Percentiles rank a stretch among this genome's conserved stretches.
phyloP scores from a whole-genome alignment of 2,329 filamentous ascomycete genomes.

The Fusarium sp. region DNA sequence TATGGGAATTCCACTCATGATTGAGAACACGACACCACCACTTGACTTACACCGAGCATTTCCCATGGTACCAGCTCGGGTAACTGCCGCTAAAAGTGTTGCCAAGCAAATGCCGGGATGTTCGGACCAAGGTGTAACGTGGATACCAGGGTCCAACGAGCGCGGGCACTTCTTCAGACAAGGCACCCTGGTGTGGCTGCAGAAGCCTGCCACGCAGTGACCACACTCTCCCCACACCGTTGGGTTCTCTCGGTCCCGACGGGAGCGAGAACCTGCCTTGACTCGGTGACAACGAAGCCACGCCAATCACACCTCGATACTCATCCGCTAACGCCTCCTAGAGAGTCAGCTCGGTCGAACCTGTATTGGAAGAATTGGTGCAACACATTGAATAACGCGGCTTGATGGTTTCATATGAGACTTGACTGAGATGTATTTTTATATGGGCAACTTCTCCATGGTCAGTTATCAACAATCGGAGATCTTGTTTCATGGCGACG shows the following conservation, averaged over 20 bases:
- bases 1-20: background rate
- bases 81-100: slow-evolving; percentile 31
- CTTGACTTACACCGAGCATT: slow-evolving; percentile 26
- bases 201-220: slow-evolving; percentile 12
- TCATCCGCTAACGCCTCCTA: slow-evolving; percentile 8
- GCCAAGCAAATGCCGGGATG: slow-evolving; percentile 33
- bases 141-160: slow-evolving; percentile 30
- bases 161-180: background rate
- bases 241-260: slow-evolving; percentile 43
- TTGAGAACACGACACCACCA: slow-evolving; percentile 7
- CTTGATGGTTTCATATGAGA: background rate
- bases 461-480: background rate
- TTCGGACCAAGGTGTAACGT: slow-evolving; percentile 40
- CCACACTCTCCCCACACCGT: slow-evolving; percentile 37
- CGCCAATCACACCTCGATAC: slow-evolving; percentile 31
- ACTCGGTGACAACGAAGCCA: slow-evolving; percentile 31
- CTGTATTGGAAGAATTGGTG: background rate
- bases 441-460: background rate
- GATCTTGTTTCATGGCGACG: background rate
- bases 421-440: background rate
- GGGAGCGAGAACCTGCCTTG: slow-evolving; percentile 37
- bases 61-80: slow-evolving; percentile 10
- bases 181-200: slow-evolving; percentile 15
- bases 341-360: slow-evolving; percentile 1
- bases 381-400: background rate